Percentiles rank a stretch among this genome's conserved stretches.
These are phyloP conservation scores for Aspergillus latus DNA, from an alignment of 2,329 filamentous ascomycete genomes.

Conservation along the genomic window DNA sequence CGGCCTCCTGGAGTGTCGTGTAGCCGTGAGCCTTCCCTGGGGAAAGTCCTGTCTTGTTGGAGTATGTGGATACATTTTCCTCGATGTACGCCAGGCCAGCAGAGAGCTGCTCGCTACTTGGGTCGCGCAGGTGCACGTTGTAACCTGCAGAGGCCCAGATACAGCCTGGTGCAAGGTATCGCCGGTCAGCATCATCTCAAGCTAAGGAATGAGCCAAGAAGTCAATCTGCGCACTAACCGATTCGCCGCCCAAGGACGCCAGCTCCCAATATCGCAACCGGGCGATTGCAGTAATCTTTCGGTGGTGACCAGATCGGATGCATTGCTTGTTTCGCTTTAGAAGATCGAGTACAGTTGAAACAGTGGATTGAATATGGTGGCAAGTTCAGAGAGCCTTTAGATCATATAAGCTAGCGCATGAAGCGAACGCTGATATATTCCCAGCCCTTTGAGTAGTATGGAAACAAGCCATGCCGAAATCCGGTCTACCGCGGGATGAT, in stretches of 20 bases:
- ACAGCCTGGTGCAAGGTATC: slow-evolving; percentile 21
- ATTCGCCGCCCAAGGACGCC: slow-evolving; percentile 45
- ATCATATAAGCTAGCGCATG: too few relatives aligned
- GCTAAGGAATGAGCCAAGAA: neutral
- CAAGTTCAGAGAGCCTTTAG: too few relatives aligned
- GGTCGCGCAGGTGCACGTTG: slow-evolving; percentile 30
- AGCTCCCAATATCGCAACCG: slow-evolving; percentile 44
- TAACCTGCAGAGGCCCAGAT: slow-evolving; percentile 38
- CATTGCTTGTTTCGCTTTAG: slow-evolving; percentile 14
- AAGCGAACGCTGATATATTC: neutral
- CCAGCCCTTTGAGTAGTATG: neutral
- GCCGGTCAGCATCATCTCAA: neutral
- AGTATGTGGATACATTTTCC: slow-evolving; percentile 34
- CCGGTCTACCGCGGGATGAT: neutral
- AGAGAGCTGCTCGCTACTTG: slow-evolving; percentile 31
- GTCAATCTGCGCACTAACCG: slow-evolving; percentile 22
- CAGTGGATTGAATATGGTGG: too few relatives aligned
- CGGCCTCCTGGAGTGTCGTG: neutral
- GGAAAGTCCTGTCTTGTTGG: slow-evolving; percentile 22
- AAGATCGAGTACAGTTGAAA: too few relatives aligned
- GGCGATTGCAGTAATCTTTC: slow-evolving; percentile 33
- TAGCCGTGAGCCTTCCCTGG: neutral
- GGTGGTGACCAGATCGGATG: slow-evolving; percentile 26
- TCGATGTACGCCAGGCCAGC: slow-evolving; percentile 36
- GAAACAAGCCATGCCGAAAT: neutral